Conservation (phyloP, 352 stramenopile species). For the Plasmopara halstedii region DNA sequence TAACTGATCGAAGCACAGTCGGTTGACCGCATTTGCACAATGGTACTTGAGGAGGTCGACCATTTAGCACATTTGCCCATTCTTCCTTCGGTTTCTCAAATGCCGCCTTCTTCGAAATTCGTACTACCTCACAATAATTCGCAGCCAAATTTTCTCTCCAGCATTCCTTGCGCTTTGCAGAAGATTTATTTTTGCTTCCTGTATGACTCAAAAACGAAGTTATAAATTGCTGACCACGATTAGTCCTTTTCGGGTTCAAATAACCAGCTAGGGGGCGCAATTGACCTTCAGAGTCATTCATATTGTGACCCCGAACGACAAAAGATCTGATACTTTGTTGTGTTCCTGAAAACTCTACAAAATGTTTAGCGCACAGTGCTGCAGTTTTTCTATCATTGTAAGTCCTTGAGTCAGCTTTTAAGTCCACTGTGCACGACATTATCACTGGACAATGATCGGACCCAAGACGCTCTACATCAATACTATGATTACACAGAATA, state of each 20-base stretch:
- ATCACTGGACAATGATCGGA: constrained; percentile 80
- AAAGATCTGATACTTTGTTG: constrained; percentile 64
- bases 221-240: constrained; percentile 36
- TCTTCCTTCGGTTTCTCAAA: constrained; percentile 30
- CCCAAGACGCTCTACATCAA: constrained; percentile 47
- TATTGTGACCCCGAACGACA: constrained; percentile 8
- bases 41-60: constrained; percentile 45
- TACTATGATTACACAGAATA: constrained; percentile 14
- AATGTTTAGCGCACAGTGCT: constrained; percentile 61
- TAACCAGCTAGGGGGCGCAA: neutral
- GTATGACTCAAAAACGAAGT: constrained; percentile 39
- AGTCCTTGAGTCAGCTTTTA: constrained; percentile 10
- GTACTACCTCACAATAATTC: constrained; percentile 7
- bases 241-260: constrained; percentile 1
- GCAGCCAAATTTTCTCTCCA: constrained; percentile 1
- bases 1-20: constrained; percentile 62
- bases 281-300: constrained; percentile 1
- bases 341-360: constrained; percentile 64
- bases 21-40: constrained; percentile 59
- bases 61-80: constrained; percentile 68
- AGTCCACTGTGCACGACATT: constrained; percentile 31
- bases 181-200: constrained; percentile 9
- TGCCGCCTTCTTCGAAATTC: constrained; percentile 14
- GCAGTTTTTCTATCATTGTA: constrained; percentile 22
- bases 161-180: neutral